Evolutionary conservation across 257 asterid species (phyloP).

Genomic region (Nicotiana tabacum): DNA sequence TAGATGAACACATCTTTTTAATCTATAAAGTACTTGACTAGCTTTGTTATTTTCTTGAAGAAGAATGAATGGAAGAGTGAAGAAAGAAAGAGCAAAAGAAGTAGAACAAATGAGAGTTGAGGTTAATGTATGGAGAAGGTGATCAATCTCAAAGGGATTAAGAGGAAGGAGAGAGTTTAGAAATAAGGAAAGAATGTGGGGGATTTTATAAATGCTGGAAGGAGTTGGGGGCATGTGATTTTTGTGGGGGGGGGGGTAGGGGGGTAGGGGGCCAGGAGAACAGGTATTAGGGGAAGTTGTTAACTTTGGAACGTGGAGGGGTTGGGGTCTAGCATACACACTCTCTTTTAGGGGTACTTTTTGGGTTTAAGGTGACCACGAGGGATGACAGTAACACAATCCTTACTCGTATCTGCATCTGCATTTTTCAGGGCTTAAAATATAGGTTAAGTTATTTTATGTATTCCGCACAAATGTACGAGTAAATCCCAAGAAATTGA

Average conservation of each 20-base stretch:
- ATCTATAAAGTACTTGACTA: not conserved
- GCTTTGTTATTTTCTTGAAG: not conserved
- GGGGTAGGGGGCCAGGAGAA: not conserved
- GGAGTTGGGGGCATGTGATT: not conserved
- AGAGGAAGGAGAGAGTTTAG: not conserved
- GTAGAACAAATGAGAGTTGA: not conserved
- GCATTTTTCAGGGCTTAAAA: too few relatives aligned
- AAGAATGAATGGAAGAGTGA: not conserved
- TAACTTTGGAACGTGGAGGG: constrained; percentile 51
- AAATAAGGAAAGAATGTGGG: not conserved
- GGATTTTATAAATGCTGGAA: not conserved
- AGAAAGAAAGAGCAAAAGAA: too few relatives aligned
- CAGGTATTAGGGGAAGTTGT: constrained; percentile 19
- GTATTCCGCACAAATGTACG: too few relatives aligned
- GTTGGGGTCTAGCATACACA: constrained; percentile 41
- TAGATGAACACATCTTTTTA: constrained; percentile 45
- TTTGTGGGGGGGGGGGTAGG: not conserved
- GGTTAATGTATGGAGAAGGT: too few relatives aligned
- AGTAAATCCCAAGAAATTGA: too few relatives aligned
- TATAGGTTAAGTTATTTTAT: too few relatives aligned
- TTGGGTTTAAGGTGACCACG: constrained; percentile 24
- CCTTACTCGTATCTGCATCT: constrained; percentile 9
- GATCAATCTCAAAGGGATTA: not conserved
- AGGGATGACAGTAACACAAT: constrained; percentile 27
- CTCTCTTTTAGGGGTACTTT: constrained; percentile 28